phyloP scores from a whole-genome alignment of 2,329 filamentous ascomycete genomes.

The Phyllachora maydis region DNA sequence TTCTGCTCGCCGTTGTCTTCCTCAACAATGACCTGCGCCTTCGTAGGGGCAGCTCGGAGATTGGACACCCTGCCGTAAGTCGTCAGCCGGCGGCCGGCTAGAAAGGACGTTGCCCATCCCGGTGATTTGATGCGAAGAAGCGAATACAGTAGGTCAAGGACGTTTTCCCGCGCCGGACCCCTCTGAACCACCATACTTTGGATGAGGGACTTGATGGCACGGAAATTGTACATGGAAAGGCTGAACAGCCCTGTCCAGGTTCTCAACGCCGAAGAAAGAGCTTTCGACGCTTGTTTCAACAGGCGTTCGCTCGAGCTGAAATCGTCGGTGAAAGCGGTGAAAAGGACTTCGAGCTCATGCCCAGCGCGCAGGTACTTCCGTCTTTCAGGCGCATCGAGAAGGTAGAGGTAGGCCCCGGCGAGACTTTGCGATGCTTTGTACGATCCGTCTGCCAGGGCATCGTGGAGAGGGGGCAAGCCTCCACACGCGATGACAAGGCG shows the following conservation, averaged over 20 bases:
- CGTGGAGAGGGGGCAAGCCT: conserved; percentile 71
- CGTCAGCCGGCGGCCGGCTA: conserved; percentile 78
- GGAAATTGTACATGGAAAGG: conserved; percentile 72
- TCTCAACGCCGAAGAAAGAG: conserved; percentile 78
- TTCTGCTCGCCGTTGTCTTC: conserved; percentile 57
- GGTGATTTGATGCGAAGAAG: conserved; percentile 76
- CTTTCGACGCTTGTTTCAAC: conserved; percentile 72
- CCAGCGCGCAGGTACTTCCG: conserved; percentile 72
- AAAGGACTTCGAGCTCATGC: conserved; percentile 73
- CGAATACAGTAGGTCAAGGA: conserved; percentile 71
- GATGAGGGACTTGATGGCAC: conserved; percentile 62
- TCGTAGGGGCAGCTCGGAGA: conserved; percentile 35
- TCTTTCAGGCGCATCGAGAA: conserved; percentile 66
- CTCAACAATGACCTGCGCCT: conserved; percentile 30
- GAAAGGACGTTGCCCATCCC: conserved; percentile 86
- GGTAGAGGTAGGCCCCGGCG: conserved; percentile 68
- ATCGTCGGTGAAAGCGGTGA: conserved; percentile 84
- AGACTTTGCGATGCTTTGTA: conserved; percentile 88
- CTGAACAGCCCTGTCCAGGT: conserved; percentile 87
- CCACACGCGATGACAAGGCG: conserved; percentile 63
- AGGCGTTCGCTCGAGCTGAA: conserved; percentile 34
- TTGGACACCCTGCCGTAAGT: conserved; percentile 92
- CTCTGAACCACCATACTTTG: conserved; percentile 39
- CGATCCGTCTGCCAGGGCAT: conserved; percentile 72
- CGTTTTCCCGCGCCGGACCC: conserved; percentile 38